Percentiles rank a stretch among this genome's conserved stretches.
These are phyloP conservation scores for Kluyveromyces nonfermentans DNA, from an alignment of 805 yeast species.

Conservation along the genomic window DNA sequence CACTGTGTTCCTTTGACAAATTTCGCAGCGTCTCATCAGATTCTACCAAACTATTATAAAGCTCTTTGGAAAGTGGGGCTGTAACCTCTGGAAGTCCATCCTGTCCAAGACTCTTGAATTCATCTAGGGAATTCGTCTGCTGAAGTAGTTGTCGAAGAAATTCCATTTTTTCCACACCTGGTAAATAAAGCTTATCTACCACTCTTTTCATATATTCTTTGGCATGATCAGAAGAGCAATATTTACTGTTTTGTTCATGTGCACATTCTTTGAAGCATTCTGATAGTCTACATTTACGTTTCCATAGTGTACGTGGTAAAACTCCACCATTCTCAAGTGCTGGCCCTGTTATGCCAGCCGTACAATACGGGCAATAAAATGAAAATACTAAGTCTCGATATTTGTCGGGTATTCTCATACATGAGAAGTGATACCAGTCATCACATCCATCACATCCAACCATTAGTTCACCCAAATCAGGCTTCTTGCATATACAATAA, in stretches of 20 bases:
- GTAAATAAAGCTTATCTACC: slow-evolving; percentile 4
- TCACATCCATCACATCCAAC: slow-evolving; percentile 94
- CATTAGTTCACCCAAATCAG: slow-evolving; percentile 78
- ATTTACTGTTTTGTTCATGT: slow-evolving; percentile 41
- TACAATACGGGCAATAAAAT: slow-evolving; percentile 70
- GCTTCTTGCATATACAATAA: slow-evolving; percentile 68
- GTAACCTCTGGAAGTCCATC: slow-evolving; percentile 11
- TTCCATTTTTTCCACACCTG: slow-evolving; percentile 3
- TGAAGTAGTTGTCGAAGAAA: slow-evolving; percentile 12
- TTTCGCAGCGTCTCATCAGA: slow-evolving; percentile 13
- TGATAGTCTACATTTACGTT: slow-evolving; percentile 58
- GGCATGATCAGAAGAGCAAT: slow-evolving; percentile 72
- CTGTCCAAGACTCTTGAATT: slow-evolving; percentile 17
- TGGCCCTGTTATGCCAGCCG: slow-evolving; percentile 33
- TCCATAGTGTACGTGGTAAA: slow-evolving; percentile 54
- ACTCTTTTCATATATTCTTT: slow-evolving; percentile 12
- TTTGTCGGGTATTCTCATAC: slow-evolving; percentile 50
- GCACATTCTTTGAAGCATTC: slow-evolving; percentile 36
- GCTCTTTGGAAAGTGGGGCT: slow-evolving; percentile 8
- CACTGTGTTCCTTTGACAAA: slow-evolving; percentile 8
- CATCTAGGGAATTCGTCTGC: slow-evolving; percentile 4
- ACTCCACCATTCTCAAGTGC: slow-evolving; percentile 8
- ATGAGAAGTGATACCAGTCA: slow-evolving; percentile 85
- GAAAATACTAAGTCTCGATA: slow-evolving; percentile 49
- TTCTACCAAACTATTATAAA: slow-evolving; percentile 12